Evolutionary conservation across 257 asterid genomes (phyloP), one percentile per base, ranked within the genome.

Genomic region (Jacaranda mimosifolia): DNA sequence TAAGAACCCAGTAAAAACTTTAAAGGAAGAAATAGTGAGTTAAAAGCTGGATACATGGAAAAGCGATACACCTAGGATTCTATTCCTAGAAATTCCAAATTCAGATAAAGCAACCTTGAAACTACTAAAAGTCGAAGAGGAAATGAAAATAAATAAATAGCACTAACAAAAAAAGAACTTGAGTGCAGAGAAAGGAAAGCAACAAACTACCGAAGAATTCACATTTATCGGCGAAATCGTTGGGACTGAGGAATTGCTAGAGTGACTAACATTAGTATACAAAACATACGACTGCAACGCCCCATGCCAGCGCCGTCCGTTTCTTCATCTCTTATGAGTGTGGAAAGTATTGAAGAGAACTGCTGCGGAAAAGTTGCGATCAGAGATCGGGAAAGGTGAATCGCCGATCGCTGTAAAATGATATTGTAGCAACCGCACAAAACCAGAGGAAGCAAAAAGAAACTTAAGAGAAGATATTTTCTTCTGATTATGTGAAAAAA

Each of bases 241-340:
- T 26, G 32, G 32, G 32, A 26, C 1, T 26, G 32, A 2, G 32
- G 32, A 26, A 26, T 26, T 26, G 32, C 32, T 2, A 26, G 2
- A 26, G 32, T 26, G 32, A 26, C 32, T 26, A 26, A 26, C 1
- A 26, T 26, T 26, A 26, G 32, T 26, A 26, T 26, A 26, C 32
- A 26, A 2, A 26, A 2, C 32, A 26, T 26, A 26, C 32, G 32
- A 26, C 72, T 66, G 98, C 96, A n/a, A 88, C 91, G 75, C 78
- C 87, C 98, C 97, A 91, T 70, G 80, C 87, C 76, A 77, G 40
- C 74, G 79, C 82, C 55, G 84, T 79, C 72, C 91, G 85, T 21
- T 82, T 89, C 80, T 76, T 84, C 90, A 86, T 84, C 82, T 70
- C 63, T 59, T 58, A 12, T 8, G 66, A 18, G 9, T 19, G 19